These are phyloP conservation scores for Pythium dissotocum DNA, from an alignment of 352 stramenopile genomes.

Conservation along the genomic window DNA sequence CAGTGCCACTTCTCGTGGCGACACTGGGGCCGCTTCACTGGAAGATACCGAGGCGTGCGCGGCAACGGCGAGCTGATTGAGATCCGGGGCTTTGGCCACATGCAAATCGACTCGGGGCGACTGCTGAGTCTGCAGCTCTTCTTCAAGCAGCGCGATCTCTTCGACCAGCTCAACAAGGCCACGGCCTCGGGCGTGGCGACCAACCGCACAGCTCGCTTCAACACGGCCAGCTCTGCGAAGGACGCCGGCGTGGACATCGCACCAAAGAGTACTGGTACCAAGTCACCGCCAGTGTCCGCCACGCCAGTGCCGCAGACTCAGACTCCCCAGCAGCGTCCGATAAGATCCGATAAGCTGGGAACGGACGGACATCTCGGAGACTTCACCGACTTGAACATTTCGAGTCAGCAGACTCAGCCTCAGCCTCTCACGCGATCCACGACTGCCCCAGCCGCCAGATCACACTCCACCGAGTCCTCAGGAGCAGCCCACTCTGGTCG, in stretches of 20 bases:
- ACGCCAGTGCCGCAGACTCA: background rate
- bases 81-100: constrained; percentile 70
- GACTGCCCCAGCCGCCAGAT: background rate
- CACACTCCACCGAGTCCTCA: background rate
- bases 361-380: constrained; percentile 11
- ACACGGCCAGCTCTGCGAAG: constrained; percentile 14
- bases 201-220: constrained; percentile 12
- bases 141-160: constrained; percentile 67
- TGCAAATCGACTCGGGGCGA: constrained; percentile 53
- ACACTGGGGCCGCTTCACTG: constrained; percentile 77
- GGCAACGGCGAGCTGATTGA: constrained; percentile 61
- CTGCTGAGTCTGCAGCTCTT: constrained; percentile 63
- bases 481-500: background rate
- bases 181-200: constrained; percentile 21
- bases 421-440: background rate
- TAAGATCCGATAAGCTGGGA: constrained; percentile 15
- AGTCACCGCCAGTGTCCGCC: background rate
- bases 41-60: constrained; percentile 60
- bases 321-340: constrained; percentile 5
- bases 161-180: constrained; percentile 43
- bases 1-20: constrained; percentile 80
- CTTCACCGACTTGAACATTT: constrained; percentile 12
- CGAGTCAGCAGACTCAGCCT: background rate
- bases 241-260: constrained; percentile 6
- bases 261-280: background rate